Evolutionary conservation across 805 yeast genomes (phyloP), one percentile per base, ranked within the genome.

Genomic region (Suhomyces sp.): DNA sequence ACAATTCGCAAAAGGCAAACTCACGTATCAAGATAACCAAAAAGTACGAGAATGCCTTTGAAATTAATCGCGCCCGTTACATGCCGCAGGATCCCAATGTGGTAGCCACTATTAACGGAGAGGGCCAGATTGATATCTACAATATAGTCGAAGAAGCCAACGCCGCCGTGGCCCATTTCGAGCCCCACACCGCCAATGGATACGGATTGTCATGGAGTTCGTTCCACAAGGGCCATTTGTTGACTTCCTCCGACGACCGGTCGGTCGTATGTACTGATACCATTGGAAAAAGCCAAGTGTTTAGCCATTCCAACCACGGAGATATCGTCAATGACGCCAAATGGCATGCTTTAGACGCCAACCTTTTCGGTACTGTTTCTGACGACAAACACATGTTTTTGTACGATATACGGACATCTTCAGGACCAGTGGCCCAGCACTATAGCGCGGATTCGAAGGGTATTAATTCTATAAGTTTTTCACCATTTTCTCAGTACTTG

Each of bases 311-410:
- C 6, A 50, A 56, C 6, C 89, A 86, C 56, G 58, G 64, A 0
- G 85, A 82, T 56, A 84, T 85, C 33, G 89, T 88, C 12, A 88
- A 88, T 60, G 94, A 87, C 60, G 86, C 83, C 19, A 82, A 84
- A 67, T 88, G 92, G 89, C 87, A 86, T 59, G 64, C 71, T 22
- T 74, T 77, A 49, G 73, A 79, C 43, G 71, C 69, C 21, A 70
- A 77, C 53, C 41, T 81, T 2, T 82, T 86, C 65, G 94, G 88
- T 0, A 78, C 90, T 2, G 93, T 86, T 0, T 83, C 90, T 8
- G 96, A 88, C 55, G 96, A 88, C 63, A 77, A 76, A 48, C 69
- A 73, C 17, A 71, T 85, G 48, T 68, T 74, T 29, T 60, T 86
- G 15, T 82, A 74, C 55, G 96, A 88, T 64, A 63, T 73, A 48